These are phyloP conservation scores for Millerozyma acaciae DNA, from an alignment of 805 yeast genomes.

Conservation along the genomic window DNA sequence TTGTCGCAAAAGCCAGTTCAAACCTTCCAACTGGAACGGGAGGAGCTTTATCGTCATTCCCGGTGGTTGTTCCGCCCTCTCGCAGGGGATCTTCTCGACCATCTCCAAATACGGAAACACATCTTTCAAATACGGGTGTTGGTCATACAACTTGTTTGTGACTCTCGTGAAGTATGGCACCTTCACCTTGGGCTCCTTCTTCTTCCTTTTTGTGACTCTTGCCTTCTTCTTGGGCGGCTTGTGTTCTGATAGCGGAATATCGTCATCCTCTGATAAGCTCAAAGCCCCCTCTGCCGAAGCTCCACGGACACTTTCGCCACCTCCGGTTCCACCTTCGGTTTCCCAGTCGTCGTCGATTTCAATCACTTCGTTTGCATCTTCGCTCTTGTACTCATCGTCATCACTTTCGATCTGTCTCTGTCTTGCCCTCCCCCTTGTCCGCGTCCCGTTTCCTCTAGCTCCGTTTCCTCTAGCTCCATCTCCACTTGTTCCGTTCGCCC, in stretches of 20 bases:
- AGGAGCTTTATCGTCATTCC: slow-evolving; percentile 70
- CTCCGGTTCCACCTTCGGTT: slow-evolving; percentile 10
- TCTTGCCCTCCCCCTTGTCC: too few species aligned
- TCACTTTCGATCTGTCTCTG: slow-evolving; percentile 9
- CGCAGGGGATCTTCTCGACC: slow-evolving; percentile 44
- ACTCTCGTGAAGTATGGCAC: slow-evolving; percentile 66
- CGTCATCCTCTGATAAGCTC: slow-evolving; percentile 23
- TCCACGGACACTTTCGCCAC: slow-evolving; percentile 20
- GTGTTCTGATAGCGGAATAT: slow-evolving; percentile 20
- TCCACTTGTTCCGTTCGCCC: background rate
- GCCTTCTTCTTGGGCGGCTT: slow-evolving; percentile 22
- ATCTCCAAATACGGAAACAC: slow-evolving; percentile 64
- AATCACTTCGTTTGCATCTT: slow-evolving; percentile 43
- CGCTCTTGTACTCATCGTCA: slow-evolving; percentile 22
- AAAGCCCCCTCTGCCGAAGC: slow-evolving; percentile 22
- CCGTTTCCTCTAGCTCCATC: background rate
- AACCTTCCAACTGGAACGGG: slow-evolving; percentile 92
- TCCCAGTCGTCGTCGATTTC: slow-evolving; percentile 30
- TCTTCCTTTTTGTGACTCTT: slow-evolving; percentile 19
- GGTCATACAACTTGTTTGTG: slow-evolving; percentile 62
- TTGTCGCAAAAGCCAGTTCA: slow-evolving; percentile 82
- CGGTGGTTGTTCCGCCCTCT: slow-evolving; percentile 68
- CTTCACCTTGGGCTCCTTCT: slow-evolving; percentile 49
- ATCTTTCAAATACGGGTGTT: slow-evolving; percentile 74
- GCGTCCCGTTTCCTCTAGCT: background rate